phyloP scores from a whole-genome alignment of 1,284 basidiomycete genomes.

The Trichosporon coremiiforme region DNA sequence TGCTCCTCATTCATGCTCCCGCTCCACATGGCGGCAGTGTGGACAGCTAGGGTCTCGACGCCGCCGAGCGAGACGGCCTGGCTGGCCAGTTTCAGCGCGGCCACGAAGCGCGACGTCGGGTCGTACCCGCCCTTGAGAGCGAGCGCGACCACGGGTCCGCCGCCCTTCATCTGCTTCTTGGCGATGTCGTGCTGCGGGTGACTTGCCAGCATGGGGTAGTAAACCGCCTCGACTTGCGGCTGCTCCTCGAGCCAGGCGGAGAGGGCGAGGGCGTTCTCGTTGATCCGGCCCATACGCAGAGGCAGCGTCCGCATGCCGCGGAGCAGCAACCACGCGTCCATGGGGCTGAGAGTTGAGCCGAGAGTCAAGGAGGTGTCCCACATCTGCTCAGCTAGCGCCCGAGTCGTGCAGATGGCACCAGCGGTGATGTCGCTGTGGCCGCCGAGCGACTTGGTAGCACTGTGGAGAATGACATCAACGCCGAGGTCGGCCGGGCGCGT shows the following conservation, averaged over 20 bases:
- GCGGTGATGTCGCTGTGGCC: conserved; percentile 30
- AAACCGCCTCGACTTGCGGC: conserved; percentile 21
- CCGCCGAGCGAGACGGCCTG: conserved; percentile 29
- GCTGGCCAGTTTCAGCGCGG: conserved; percentile 23
- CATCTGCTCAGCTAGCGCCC: conserved; percentile 13
- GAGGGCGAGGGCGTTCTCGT: conserved; percentile 26
- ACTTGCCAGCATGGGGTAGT: conserved; percentile 26
- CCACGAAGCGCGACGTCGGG: conserved; percentile 23
- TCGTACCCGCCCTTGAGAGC: conserved; percentile 25
- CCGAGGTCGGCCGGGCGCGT: conserved; percentile 24
- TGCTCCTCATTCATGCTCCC: conserved; percentile 28
- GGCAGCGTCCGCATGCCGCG: conserved; percentile 27
- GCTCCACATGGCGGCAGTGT: conserved; percentile 30
- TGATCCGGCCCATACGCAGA: conserved; percentile 28
- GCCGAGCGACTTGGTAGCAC: conserved; percentile 26
- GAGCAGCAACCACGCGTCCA: conserved; percentile 29
- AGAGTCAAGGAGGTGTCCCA: conserved; percentile 28
- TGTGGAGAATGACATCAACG: conserved; percentile 28
- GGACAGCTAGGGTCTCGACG: conserved; percentile 28
- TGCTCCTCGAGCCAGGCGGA: conserved; percentile 25
- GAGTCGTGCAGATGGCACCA: conserved; percentile 25
- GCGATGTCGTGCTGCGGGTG: conserved; percentile 27
- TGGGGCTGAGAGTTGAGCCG: conserved; percentile 26
- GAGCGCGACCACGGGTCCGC: conserved; percentile 26
- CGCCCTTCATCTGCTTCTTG: conserved; percentile 27